These are phyloP conservation scores for Plasmopara viticola DNA, from an alignment of 352 stramenopile species.

Conservation along the genomic window DNA sequence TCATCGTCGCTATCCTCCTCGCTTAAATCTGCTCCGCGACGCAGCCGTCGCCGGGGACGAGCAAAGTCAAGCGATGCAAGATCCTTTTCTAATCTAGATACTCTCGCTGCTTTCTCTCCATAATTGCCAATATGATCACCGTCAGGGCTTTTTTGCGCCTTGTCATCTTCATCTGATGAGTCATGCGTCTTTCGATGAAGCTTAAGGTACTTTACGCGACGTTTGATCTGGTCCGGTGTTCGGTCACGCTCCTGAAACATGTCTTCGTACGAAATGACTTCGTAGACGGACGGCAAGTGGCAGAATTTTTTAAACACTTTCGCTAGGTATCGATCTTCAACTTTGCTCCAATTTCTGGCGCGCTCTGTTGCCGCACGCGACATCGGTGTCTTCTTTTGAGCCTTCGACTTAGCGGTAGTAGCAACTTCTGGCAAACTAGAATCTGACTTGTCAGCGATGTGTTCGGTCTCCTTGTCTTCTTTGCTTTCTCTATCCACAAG, in stretches of 20 bases:
- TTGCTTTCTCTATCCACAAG: constrained; percentile 36
- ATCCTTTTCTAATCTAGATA: constrained; percentile 12
- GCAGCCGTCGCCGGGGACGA: constrained; percentile 37
- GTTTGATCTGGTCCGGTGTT: constrained; percentile 79
- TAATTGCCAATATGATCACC: constrained; percentile 15
- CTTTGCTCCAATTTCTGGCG: constrained; percentile 77
- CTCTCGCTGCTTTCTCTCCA: neutral
- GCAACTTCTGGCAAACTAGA: constrained; percentile 1
- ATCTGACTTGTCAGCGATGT: constrained; percentile 6
- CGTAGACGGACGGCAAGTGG: constrained; percentile 77
- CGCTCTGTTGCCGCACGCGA: constrained; percentile 39
- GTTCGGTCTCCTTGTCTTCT: constrained; percentile 27
- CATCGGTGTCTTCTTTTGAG: constrained; percentile 21
- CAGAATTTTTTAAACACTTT: constrained; percentile 76
- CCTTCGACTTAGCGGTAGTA: constrained; percentile 9
- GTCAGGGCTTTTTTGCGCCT: constrained; percentile 25
- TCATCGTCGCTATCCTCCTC: constrained; percentile 44
- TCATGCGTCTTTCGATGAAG: constrained; percentile 68
- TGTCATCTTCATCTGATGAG: constrained; percentile 51
- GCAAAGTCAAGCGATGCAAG: constrained; percentile 22
- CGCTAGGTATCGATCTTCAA: constrained; percentile 74
- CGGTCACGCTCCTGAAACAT: constrained; percentile 86
- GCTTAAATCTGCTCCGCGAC: constrained; percentile 34
- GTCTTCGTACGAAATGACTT: constrained; percentile 86
- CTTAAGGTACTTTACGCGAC: constrained; percentile 77